These are phyloP conservation scores for Adansonia grandidieri DNA, from an alignment of 441 rosid genomes.

Conservation along the genomic window DNA sequence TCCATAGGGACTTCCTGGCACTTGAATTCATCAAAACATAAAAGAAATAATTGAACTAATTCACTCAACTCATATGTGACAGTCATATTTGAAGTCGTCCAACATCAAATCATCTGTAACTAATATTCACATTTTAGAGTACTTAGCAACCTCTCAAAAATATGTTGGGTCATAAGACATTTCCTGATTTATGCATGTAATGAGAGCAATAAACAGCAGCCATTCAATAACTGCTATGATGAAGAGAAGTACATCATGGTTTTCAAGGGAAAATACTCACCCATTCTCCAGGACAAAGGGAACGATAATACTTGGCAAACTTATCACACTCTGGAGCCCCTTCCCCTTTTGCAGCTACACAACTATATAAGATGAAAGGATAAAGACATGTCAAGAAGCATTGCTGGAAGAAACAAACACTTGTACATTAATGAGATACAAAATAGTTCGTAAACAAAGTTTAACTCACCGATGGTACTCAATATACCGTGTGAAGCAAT, in stretches of 20 bases:
- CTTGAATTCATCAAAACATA: not conserved
- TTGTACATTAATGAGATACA: not conserved
- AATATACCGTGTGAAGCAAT: conserved; percentile 87
- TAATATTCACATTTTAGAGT: conserved; percentile 10
- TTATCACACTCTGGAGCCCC: conserved; percentile 88
- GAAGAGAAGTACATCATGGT: conserved; percentile 15
- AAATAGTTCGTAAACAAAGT: conserved; percentile 1
- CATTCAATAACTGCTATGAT: not conserved
- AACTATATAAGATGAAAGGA: conserved; percentile 47
- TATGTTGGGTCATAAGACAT: not conserved
- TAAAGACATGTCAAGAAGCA: conserved; percentile 1
- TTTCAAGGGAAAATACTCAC: conserved; percentile 43
- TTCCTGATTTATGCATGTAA: conserved; percentile 5
- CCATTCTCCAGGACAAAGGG: conserved; percentile 99
- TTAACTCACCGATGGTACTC: conserved; percentile 82
- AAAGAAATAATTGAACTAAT: not conserved
- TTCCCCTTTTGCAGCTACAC: conserved; percentile 92
- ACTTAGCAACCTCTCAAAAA: not conserved
- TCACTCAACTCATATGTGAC: not conserved
- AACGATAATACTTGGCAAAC: conserved; percentile 89
- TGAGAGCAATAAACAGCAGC: not conserved
- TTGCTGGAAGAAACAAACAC: not conserved
- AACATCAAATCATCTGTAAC: not conserved
- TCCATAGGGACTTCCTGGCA: not conserved
- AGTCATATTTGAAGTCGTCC: not conserved